These are phyloP conservation scores for Scheffersomyces lignosus DNA, from an alignment of 805 yeast species.

Conservation along the genomic window DNA sequence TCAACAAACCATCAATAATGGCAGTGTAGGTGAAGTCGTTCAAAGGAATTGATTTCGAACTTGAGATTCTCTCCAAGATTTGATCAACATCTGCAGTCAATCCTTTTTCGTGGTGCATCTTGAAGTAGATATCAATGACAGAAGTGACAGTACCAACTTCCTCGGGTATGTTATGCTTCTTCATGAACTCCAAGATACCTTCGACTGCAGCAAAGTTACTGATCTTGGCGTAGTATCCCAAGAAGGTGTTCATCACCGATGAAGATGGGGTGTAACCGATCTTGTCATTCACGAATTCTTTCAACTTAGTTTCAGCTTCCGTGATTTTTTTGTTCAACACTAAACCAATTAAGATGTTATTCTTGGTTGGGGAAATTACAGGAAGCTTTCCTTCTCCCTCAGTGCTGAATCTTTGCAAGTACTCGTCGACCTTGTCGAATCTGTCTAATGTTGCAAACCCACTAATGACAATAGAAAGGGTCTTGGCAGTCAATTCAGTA, in stretches of 20 bases:
- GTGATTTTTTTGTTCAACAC: slow-evolving; percentile 36
- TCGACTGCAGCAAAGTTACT: slow-evolving; percentile 49
- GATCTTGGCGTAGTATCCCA: slow-evolving; percentile 40
- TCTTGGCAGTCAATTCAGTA: slow-evolving; percentile 44
- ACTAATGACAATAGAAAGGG: slow-evolving; percentile 48
- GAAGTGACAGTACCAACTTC: slow-evolving; percentile 66
- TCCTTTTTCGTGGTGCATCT: slow-evolving; percentile 44
- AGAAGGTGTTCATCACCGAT: slow-evolving; percentile 51
- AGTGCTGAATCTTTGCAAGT: slow-evolving; percentile 30
- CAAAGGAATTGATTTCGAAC: slow-evolving; percentile 25
- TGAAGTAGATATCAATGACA: slow-evolving; percentile 54
- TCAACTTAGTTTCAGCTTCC: slow-evolving; percentile 46
- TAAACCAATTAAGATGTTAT: slow-evolving; percentile 48
- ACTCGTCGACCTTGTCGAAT: slow-evolving; percentile 43
- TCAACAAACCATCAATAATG: slow-evolving; percentile 53
- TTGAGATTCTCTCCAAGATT: slow-evolving; percentile 43
- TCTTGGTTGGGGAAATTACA: slow-evolving; percentile 40
- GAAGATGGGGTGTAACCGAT: slow-evolving; percentile 44
- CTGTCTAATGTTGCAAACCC: slow-evolving; percentile 41
- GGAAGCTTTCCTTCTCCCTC: slow-evolving; percentile 20
- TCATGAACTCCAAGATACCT: slow-evolving; percentile 48
- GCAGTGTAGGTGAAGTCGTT: slow-evolving; percentile 51
- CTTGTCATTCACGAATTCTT: slow-evolving; percentile 32
- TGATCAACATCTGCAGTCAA: slow-evolving; percentile 39
- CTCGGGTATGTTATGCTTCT: slow-evolving; percentile 42